Percentiles rank a stretch among this genome's conserved stretches.
Conservation (phyloP, 2,329 filamentous ascomycete species). For the Colletotrichum sp. region DNA sequence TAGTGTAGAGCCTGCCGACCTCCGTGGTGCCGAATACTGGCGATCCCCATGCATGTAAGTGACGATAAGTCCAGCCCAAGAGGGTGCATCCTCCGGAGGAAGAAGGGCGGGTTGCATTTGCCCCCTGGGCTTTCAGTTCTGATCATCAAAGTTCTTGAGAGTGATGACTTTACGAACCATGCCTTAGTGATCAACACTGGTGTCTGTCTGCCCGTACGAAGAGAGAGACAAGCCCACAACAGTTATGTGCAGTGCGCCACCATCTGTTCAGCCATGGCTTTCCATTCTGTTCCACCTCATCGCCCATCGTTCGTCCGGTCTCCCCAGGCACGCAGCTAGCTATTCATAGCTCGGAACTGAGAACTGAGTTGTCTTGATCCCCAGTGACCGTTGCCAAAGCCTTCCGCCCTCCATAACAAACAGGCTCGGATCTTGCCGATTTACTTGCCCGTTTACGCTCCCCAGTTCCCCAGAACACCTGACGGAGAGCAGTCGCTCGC, state of each 20-base stretch:
- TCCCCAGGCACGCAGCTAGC: not conserved
- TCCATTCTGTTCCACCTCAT: not conserved
- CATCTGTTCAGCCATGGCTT: not conserved
- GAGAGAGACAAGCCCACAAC: not conserved
- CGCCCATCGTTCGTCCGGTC: not conserved
- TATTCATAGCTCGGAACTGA: not conserved
- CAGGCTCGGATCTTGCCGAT: not conserved
- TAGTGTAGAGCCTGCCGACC: not conserved
- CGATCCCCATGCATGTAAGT: not conserved
- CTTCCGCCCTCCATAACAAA: not conserved
- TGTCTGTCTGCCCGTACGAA: not conserved
- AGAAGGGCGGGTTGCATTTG: not conserved
- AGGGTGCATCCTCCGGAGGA: not conserved
- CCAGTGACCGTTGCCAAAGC: not conserved
- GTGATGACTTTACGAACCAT: not conserved
- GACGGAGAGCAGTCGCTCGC: not conserved
- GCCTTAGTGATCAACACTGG: not conserved
- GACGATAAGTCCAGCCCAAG: not conserved
- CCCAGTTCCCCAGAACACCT: not conserved
- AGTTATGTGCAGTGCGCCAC: not conserved
- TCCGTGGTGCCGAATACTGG: not conserved
- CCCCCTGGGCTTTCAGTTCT: not conserved
- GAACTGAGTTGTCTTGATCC: not conserved
- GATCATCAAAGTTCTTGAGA: not conserved
- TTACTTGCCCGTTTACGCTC: not conserved